Conservation (phyloP, 352 stramenopile species). For the Aphanomyces cochlioides region DNA sequence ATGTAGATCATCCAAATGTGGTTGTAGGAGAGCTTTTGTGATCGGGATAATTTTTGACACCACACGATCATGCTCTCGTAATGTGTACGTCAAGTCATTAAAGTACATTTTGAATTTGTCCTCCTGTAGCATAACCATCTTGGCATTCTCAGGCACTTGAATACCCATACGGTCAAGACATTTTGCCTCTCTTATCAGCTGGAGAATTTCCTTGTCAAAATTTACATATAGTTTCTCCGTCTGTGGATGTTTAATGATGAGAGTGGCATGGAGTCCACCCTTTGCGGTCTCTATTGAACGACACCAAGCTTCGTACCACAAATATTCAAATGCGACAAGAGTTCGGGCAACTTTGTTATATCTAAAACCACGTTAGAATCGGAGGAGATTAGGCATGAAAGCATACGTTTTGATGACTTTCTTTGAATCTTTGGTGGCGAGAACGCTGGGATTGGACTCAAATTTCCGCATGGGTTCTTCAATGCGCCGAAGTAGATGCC, state of each 20-base stretch:
- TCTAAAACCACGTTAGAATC: background rate
- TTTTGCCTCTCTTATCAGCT: slow-evolving; percentile 82
- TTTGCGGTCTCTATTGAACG: slow-evolving; percentile 72
- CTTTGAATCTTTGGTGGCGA: slow-evolving; percentile 84
- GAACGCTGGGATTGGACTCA: slow-evolving; percentile 73
- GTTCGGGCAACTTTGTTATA: slow-evolving; percentile 88
- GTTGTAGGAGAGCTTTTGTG: slow-evolving; percentile 48
- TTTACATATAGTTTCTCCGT: slow-evolving; percentile 78
- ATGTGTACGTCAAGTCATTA: slow-evolving; percentile 71
- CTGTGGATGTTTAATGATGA: slow-evolving; percentile 81
- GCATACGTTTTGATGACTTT: slow-evolving; percentile 81
- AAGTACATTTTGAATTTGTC: slow-evolving; percentile 87
- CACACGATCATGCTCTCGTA: slow-evolving; percentile 79
- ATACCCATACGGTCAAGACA: slow-evolving; percentile 80
- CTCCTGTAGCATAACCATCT: slow-evolving; percentile 82
- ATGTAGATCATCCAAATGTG: slow-evolving; percentile 72
- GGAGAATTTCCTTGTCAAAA: slow-evolving; percentile 86
- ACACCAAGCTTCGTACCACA: slow-evolving; percentile 88
- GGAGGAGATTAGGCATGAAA: background rate
- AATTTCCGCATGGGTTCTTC: slow-evolving; percentile 88
- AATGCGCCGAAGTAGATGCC: slow-evolving; percentile 80
- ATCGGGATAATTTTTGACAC: slow-evolving; percentile 70
- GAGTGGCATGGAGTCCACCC: slow-evolving; percentile 68
- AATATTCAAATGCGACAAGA: slow-evolving; percentile 86
- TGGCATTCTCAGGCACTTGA: slow-evolving; percentile 75